These are phyloP conservation scores for Coemansia reversa DNA, from an alignment of 192 early-diverging fungal genomes.

Conservation along the genomic window DNA sequence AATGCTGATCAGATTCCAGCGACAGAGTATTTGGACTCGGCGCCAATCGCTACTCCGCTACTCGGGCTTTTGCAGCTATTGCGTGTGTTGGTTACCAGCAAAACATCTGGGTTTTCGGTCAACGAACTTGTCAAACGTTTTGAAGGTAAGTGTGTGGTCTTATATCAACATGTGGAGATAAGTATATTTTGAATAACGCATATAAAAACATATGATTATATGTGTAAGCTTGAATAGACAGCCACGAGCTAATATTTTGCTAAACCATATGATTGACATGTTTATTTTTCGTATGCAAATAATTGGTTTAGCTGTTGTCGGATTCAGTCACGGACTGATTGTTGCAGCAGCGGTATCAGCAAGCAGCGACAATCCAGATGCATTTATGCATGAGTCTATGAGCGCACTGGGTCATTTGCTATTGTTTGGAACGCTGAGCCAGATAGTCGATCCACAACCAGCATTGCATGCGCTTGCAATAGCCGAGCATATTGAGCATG, in stretches of 20 bases:
- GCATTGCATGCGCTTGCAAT: conserved; percentile 76
- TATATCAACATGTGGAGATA: background rate
- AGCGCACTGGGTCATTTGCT: conserved; percentile 80
- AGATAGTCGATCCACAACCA: conserved; percentile 69
- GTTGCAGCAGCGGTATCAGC: conserved; percentile 82
- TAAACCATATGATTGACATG: background rate
- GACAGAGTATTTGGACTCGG: conserved; percentile 67
- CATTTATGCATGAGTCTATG: conserved; percentile 74
- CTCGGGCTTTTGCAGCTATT: conserved; percentile 86
- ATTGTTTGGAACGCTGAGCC: conserved; percentile 78
- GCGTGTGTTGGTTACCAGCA: conserved; percentile 75
- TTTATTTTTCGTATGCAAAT: background rate
- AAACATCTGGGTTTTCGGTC: conserved; percentile 57
- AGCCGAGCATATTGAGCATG: conserved; percentile 73
- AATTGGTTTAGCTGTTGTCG: conserved; percentile 68
- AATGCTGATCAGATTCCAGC: conserved; percentile 61
- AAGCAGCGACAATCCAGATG: conserved; percentile 61
- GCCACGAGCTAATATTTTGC: background rate
- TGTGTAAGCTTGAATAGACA: too few species aligned
- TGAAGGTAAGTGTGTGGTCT: conserved; percentile 12
- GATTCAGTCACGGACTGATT: conserved; percentile 88
- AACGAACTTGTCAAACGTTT: conserved; percentile 53
- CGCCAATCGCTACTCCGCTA: conserved; percentile 74
- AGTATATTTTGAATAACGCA: background rate
- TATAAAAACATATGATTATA: background rate